These are phyloP conservation scores for Saccharomyces hybrid DNA, from an alignment of 1,139 yeast genomes.

Conservation along the genomic window DNA sequence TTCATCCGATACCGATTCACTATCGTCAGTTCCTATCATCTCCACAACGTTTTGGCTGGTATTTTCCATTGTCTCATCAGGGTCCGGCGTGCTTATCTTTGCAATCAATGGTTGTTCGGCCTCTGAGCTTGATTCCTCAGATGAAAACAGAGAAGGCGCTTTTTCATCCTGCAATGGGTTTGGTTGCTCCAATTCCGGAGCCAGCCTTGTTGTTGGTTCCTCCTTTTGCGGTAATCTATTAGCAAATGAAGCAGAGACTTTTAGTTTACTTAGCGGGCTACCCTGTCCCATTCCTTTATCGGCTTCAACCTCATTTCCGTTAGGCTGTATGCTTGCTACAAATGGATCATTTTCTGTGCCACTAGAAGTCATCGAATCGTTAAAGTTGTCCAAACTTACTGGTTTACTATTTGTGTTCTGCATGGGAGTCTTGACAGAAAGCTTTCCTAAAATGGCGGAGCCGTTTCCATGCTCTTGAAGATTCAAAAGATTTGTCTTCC, in stretches of 20 bases:
- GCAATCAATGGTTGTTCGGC: not conserved
- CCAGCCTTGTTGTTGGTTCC: not conserved
- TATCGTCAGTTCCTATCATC: not conserved
- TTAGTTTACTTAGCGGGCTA: not conserved
- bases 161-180: not conserved
- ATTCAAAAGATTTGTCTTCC: slow-evolving; percentile 13
- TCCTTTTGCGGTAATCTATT: not conserved
- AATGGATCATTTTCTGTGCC: not conserved
- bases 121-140: not conserved
- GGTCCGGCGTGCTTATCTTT: not conserved
- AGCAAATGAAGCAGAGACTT: not conserved
- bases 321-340: not conserved
- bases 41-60: not conserved
- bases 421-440: not conserved
- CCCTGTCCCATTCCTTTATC: not conserved
- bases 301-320: not conserved
- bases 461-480: not conserved
- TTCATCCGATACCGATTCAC: slow-evolving; percentile 2
- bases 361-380: not conserved
- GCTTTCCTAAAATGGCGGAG: not conserved
- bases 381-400: not conserved
- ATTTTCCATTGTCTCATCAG: not conserved
- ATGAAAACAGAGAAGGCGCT: not conserved
- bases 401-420: not conserved
- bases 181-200: not conserved